Evolutionary conservation across 1,284 basidiomycete species (phyloP), one percentile per base, ranked within the genome.

Genomic region (Ceratobasidium sp.): DNA sequence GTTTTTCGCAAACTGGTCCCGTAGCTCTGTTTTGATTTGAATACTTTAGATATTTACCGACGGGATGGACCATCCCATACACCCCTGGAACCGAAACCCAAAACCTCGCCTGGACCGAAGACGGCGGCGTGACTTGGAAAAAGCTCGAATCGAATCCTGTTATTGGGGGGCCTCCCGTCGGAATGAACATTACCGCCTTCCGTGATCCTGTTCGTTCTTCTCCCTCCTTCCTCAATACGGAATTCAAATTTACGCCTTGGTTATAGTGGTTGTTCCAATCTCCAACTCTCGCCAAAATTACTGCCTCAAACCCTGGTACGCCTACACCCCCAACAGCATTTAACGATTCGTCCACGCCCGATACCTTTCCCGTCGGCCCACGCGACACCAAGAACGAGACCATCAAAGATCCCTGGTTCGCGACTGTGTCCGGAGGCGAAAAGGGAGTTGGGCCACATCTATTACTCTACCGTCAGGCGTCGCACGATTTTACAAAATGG

Each of bases 241-340:
- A 28, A 40, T 49, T 28, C 33, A n/a, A 15, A 18, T 15, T 51
- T 9, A 26, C n/a, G 10, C 28, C 28, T 68, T 3, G 26, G 23
- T n/a, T n/a, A n/a, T 15, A 76, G 73, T 76, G 73, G 73, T 39
- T 76, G 9, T 76, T 76, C 73, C 73, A 76, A 76, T 76, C 73
- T 12, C 49, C 73, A 7, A 28, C 73, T 23, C 61, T 76, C 63
- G 73, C 49, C 12, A 63, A 63, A 26, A 20, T 76, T 20, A 67
- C 73, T 5, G 61, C 73, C 9, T 76, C 73, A 1, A 76, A 76
- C 23, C 49, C 73, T 1, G 73, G 73, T 13, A 51, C 51, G 13
- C 73, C 61, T 15, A 67, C 58, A 9, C 73, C 73, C 56, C 73
- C 49, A 28, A 67, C 73, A 5, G 67, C 73, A 4, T 76, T 75